A percentile compares a stretch with the other conserved stretches of the same genome.
Conservation (phyloP, 2,329 filamentous ascomycete species). For the Fusarium sp. region DNA sequence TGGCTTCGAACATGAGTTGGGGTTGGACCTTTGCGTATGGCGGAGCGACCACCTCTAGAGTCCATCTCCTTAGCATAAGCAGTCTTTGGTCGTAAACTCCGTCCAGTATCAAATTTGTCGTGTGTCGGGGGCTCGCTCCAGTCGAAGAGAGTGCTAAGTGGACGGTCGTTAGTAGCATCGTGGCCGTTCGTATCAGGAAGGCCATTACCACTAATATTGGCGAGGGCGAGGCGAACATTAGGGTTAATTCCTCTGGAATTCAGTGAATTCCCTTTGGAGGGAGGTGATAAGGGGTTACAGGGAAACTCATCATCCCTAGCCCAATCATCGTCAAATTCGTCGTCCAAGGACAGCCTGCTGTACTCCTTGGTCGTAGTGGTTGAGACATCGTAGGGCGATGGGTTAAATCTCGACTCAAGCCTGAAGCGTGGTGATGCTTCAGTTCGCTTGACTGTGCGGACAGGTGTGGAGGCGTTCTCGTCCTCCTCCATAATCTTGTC, state of each 20-base stretch:
- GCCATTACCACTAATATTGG: slow-evolving; percentile 60
- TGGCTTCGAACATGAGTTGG: slow-evolving; percentile 80
- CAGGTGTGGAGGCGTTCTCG: slow-evolving; percentile 63
- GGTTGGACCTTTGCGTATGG: slow-evolving; percentile 73
- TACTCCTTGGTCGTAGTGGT: slow-evolving; percentile 52
- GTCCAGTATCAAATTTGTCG: slow-evolving; percentile 68
- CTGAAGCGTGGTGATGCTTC: slow-evolving; percentile 44
- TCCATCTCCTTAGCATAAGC: slow-evolving; percentile 79
- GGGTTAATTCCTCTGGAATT: slow-evolving; percentile 64
- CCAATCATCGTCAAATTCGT: slow-evolving; percentile 73
- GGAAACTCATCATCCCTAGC: slow-evolving; percentile 62
- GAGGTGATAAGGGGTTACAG: slow-evolving; percentile 67
- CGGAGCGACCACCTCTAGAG: slow-evolving; percentile 72
- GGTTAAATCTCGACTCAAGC: slow-evolving; percentile 45
- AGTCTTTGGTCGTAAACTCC: slow-evolving; percentile 74
- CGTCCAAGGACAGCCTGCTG: slow-evolving; percentile 65
- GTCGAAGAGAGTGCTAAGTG: slow-evolving; percentile 78
- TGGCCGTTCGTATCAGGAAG: slow-evolving; percentile 45
- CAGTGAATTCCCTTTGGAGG: slow-evolving; percentile 59
- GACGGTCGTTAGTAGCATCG: slow-evolving; percentile 52
- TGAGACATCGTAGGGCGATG: slow-evolving; percentile 46
- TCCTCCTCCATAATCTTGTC: slow-evolving; percentile 71
- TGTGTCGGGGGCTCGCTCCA: slow-evolving; percentile 74
- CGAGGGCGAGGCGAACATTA: slow-evolving; percentile 63
- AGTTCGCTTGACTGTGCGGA: slow-evolving; percentile 50